Evolutionary conservation across 495 filamentous ascomycete genomes (phyloP).

Genomic region (Bombardia bombarda): DNA sequence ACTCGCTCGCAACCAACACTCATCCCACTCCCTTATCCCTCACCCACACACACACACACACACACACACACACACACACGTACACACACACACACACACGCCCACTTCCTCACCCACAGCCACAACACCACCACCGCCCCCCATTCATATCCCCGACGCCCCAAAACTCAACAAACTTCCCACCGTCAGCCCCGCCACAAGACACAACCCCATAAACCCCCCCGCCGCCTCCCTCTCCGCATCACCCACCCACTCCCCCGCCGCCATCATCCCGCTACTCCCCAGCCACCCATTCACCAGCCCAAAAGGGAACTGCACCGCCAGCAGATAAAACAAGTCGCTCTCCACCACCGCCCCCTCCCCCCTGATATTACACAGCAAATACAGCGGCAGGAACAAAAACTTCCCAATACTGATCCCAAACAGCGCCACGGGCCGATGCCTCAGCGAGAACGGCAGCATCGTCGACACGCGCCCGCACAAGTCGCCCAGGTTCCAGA

Average conservation of each 20-base stretch:
- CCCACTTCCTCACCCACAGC: too few relatives aligned
- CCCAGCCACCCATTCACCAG: slow-evolving; percentile 79
- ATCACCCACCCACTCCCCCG: slow-evolving; percentile 65
- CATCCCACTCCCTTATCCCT: too few relatives aligned
- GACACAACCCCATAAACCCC: slow-evolving; percentile 85
- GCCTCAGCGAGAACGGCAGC: slow-evolving; percentile 50
- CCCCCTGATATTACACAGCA: slow-evolving; percentile 77
- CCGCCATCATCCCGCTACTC: slow-evolving; percentile 83
- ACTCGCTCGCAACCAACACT: too few relatives aligned
- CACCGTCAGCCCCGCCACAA: slow-evolving; percentile 72
- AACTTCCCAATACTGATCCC: slow-evolving; percentile 52
- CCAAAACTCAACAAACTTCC: slow-evolving; percentile 88
- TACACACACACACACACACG: too few relatives aligned
- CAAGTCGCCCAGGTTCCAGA: slow-evolving; percentile 92
- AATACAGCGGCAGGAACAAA: slow-evolving; percentile 75
- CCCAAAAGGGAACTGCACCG: slow-evolving; percentile 81
- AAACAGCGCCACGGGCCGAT: slow-evolving; percentile 57
- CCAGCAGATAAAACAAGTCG: slow-evolving; percentile 78
- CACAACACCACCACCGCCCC: too few relatives aligned
- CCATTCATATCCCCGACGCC: slow-evolving; percentile 40
- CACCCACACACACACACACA: too few relatives aligned
- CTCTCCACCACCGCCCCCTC: slow-evolving; percentile 61
- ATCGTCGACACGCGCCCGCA: slow-evolving; percentile 64
- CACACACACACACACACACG: too few relatives aligned
- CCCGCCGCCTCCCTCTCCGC: slow-evolving; percentile 82